Evolutionary conservation across 305 asterid genomes (phyloP).

Genomic region (Fraxinus ornus): DNA sequence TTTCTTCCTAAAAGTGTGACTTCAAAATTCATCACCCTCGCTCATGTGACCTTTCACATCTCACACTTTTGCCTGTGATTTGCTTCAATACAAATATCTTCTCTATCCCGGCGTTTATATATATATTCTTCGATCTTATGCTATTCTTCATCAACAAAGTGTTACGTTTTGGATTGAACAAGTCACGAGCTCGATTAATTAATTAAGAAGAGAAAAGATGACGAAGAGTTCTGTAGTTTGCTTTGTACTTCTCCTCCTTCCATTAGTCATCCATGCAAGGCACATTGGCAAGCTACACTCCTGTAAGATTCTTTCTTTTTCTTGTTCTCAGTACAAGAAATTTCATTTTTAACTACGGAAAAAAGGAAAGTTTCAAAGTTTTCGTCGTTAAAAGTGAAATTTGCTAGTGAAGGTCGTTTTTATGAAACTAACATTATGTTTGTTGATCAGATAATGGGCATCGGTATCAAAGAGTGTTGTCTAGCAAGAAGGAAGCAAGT

Average conservation of each 20-base stretch:
- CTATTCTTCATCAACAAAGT: background rate
- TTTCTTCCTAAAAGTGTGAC: constrained; percentile 46
- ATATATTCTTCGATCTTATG: constrained; percentile 19
- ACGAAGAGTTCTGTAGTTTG: constrained; percentile 27
- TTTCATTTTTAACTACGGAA: background rate
- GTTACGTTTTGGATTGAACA: background rate
- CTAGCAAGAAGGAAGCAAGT: constrained; percentile 8
- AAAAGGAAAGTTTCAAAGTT: background rate
- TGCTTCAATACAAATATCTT: constrained; percentile 59
- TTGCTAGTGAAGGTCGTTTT: background rate
- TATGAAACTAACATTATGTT: background rate
- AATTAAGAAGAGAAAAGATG: background rate
- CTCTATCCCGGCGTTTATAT: constrained; percentile 29
- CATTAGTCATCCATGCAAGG: constrained; percentile 43
- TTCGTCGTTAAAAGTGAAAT: background rate
- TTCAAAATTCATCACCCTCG: constrained; percentile 22
- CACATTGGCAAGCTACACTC: constrained; percentile 38
- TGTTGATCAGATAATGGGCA: constrained; percentile 31
- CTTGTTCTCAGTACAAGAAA: background rate
- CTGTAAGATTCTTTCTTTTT: constrained; percentile 27
- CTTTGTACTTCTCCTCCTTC: constrained; percentile 30
- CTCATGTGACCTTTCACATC: constrained; percentile 48
- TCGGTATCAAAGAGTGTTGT: constrained; percentile 17
- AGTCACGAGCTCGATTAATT: background rate
- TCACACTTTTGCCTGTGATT: constrained; percentile 61